phyloP scores from a whole-genome alignment of 352 stramenopile genomes.

The Elongisporangium senticosum region DNA sequence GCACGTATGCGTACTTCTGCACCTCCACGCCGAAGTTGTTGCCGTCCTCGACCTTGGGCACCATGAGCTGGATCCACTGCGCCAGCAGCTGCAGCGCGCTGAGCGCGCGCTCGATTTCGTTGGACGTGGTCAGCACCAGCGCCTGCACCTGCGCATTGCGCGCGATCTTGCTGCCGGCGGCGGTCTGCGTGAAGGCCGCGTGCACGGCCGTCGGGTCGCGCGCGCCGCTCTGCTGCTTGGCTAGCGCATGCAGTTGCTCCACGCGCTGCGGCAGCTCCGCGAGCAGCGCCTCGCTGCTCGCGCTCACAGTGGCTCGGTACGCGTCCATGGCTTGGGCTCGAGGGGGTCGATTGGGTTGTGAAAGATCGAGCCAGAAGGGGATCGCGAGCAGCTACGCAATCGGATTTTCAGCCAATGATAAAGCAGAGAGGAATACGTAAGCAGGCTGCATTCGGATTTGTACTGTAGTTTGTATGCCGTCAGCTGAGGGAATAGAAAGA shows the following conservation, averaged over 20 bases:
- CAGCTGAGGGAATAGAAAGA: not conserved
- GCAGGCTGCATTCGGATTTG: not conserved
- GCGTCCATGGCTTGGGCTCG: conserved; percentile 31
- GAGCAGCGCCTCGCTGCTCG: conserved; percentile 35
- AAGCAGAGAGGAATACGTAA: not conserved
- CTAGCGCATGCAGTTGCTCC: conserved; percentile 32
- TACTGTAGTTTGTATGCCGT: not conserved
- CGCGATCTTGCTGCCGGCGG: conserved; percentile 22
- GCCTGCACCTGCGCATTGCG: conserved; percentile 35
- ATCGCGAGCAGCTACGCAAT: not conserved
- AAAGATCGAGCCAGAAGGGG: not conserved
- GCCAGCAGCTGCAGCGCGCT: conserved; percentile 43
- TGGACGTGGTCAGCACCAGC: conserved; percentile 33
- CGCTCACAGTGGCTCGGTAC: conserved; percentile 37
- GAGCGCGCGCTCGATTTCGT: conserved; percentile 53
- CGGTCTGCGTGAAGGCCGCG: conserved; percentile 25
- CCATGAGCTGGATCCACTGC: conserved; percentile 69
- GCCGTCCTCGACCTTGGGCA: conserved; percentile 73
- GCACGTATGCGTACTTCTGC: conserved; percentile 67
- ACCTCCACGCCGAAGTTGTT: conserved; percentile 89
- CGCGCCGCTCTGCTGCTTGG: conserved; percentile 39
- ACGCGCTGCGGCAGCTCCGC: conserved; percentile 41
- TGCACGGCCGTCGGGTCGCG: conserved; percentile 35
- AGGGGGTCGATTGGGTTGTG: not conserved
- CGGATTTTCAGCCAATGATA: not conserved